Conservation (phyloP, 352 stramenopile genomes). For the Globisporangium paddicum region DNA sequence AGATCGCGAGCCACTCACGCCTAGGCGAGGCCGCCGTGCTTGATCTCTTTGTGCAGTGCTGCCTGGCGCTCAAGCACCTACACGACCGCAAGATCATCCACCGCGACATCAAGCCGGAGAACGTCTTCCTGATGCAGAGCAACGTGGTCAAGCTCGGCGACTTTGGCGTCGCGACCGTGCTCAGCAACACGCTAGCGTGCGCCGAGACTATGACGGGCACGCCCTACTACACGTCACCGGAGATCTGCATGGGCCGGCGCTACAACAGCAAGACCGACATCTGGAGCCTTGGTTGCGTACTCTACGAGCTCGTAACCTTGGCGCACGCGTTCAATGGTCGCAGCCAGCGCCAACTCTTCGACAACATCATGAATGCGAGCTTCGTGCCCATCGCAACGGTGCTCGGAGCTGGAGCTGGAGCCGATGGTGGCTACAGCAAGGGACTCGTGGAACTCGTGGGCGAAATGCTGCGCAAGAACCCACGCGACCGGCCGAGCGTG, state of each 20-base stretch:
- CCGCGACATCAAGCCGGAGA: slow-evolving; percentile 84
- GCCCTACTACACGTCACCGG: slow-evolving; percentile 92
- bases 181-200: slow-evolving; percentile 69
- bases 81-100: slow-evolving; percentile 85
- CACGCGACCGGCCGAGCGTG: slow-evolving; percentile 54
- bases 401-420: not conserved
- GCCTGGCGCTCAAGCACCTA: slow-evolving; percentile 76
- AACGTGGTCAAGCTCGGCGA: slow-evolving; percentile 74
- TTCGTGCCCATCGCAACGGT: slow-evolving; percentile 17
- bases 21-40: slow-evolving; percentile 43
- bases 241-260: slow-evolving; percentile 89
- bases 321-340: slow-evolving; percentile 86
- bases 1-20: slow-evolving; percentile 8
- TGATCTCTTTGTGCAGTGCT: slow-evolving; percentile 62
- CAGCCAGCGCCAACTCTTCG: slow-evolving; percentile 71
- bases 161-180: slow-evolving; percentile 72
- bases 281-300: slow-evolving; percentile 92
- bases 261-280: slow-evolving; percentile 95
- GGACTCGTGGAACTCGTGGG: slow-evolving; percentile 32
- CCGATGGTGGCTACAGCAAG: slow-evolving; percentile 14
- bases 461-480: slow-evolving; percentile 61
- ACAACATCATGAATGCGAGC: slow-evolving; percentile 50
- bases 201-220: slow-evolving; percentile 72
- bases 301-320: slow-evolving; percentile 91
- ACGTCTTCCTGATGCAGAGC: slow-evolving; percentile 73